Evolutionary conservation across 1,284 basidiomycete species (phyloP), one percentile per base, ranked within the genome.

Genomic region (Singerocomus inundabilis): DNA sequence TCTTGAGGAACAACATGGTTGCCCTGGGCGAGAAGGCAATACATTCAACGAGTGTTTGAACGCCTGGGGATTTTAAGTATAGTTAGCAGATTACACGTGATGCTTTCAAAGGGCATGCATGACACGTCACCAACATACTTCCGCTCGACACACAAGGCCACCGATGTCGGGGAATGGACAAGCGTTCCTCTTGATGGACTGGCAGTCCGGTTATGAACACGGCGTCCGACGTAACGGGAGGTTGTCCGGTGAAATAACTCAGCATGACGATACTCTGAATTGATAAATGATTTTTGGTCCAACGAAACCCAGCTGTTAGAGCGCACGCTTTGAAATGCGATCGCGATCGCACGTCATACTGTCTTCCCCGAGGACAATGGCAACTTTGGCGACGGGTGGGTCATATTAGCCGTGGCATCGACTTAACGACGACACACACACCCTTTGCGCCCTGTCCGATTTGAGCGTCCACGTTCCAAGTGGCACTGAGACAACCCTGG

Each of bases 1-100:
- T 24, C 37, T 68, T 68, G 42, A 53, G 35, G 24, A 59, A 36
- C 4, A 50, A 49, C 63, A 68, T 68, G 35, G 15, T 31, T 21
- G 10, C 16, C 16, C 16, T 5, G 3, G 29, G 16, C 16, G 18
- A 21, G 25, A 43, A 28, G 2, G 21, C n/a, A 18, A 26, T 40
- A 44, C 30, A 34, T n/a, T 25, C 21, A 21, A 21, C 11, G 5
- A 33, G 31, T 26, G 18, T 12, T 16, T 7, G 21, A 4, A 15
- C 3, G 11, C 6, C 6, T 6, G 35, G 13, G 26, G 24, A 12
- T 18, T 54, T 60, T 63, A 63, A 57, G 47, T 52, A 37, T 51
- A 36, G 21, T 21, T 21, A 21, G 21, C 21, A 21, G 21, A 21
- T 21, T 48, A 59, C 59, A 63, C 50, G 61, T 59, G 57, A 61